phyloP scores from a whole-genome alignment of 805 yeast genomes.

The Myxozyma nipponensis region DNA sequence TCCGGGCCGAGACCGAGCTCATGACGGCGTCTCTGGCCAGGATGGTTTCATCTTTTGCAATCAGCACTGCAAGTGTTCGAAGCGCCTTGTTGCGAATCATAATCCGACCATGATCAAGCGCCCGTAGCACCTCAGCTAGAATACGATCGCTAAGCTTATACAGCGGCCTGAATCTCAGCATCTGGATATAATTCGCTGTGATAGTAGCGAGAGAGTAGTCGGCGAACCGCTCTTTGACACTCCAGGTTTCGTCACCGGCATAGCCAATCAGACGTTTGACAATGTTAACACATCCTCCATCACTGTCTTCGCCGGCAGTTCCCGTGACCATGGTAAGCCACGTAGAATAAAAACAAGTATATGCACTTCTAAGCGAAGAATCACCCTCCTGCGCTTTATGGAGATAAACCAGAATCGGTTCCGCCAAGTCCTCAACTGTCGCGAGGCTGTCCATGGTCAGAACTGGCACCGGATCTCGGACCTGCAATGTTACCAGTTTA shows the following conservation, averaged over 20 bases:
- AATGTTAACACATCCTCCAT: not conserved
- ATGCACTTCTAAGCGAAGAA: conserved; percentile 17
- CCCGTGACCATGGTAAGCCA: conserved; percentile 15
- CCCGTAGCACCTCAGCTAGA: conserved; percentile 46
- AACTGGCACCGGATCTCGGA: not conserved
- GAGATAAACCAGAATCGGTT: conserved; percentile 20
- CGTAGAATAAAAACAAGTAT: conserved; percentile 9
- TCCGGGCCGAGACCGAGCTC: conserved; percentile 47
- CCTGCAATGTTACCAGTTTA: conserved; percentile 35
- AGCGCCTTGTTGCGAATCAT: conserved; percentile 62
- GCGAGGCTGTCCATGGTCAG: conserved; percentile 3
- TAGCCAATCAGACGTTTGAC: conserved; percentile 6
- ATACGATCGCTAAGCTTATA: conserved; percentile 48
- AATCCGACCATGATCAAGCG: conserved; percentile 48
- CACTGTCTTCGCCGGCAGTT: not conserved
- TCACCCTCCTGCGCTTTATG: conserved; percentile 15
- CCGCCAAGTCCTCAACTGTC: not conserved
- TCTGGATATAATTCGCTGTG: conserved; percentile 31
- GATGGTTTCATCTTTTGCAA: conserved; percentile 51
- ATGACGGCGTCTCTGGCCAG: conserved; percentile 50
- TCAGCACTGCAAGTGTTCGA: conserved; percentile 54
- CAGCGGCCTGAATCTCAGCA: conserved; percentile 26
- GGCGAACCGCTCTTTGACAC: conserved; percentile 15
- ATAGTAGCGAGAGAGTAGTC: not conserved
- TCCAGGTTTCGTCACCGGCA: conserved; percentile 14